These are phyloP conservation scores for Collybiopsis luxurians DNA, from an alignment of 768 basidiomycete genomes.

Conservation along the genomic window DNA sequence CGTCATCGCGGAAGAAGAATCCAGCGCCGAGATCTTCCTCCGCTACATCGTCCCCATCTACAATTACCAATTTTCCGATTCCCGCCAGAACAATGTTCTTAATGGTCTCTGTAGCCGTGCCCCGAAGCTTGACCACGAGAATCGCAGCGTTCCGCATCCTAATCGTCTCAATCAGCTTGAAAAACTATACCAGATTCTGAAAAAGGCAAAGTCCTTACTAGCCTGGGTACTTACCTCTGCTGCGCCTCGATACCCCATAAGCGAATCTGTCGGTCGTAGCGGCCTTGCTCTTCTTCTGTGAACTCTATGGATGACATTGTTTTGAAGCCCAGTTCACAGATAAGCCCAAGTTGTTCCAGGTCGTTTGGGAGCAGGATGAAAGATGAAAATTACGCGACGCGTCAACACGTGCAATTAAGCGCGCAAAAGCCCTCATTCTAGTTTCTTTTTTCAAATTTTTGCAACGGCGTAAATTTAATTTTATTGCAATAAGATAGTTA, in stretches of 20 bases:
- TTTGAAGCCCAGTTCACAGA: not conserved
- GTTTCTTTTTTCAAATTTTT: too few species aligned
- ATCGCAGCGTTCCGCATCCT: slow-evolving; percentile 96
- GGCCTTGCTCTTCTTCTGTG: slow-evolving; percentile 69
- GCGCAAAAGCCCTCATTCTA: too few species aligned
- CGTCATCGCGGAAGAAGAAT: slow-evolving; percentile 92
- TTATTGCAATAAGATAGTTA: too few species aligned
- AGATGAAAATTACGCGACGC: too few species aligned
- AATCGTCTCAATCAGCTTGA: slow-evolving; percentile 20
- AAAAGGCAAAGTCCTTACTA: not conserved
- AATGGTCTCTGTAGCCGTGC: slow-evolving; percentile 89
- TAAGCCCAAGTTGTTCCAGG: too few species aligned
- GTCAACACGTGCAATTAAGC: not conserved
- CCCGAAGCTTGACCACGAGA: slow-evolving; percentile 72
- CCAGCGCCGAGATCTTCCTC: slow-evolving; percentile 89
- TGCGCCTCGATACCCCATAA: slow-evolving; percentile 99
- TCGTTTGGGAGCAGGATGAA: too few species aligned
- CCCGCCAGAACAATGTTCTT: slow-evolving; percentile 98
- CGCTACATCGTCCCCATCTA: slow-evolving; percentile 72
- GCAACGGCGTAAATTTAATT: too few species aligned
- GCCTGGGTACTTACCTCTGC: slow-evolving; percentile 59
- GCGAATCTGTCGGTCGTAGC: slow-evolving; percentile 96
- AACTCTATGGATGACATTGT: slow-evolving; percentile 41
- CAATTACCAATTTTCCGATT: slow-evolving; percentile 83
- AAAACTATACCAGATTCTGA: not conserved